Evolutionary conservation across 2,329 filamentous ascomycete species (phyloP).

Genomic region (Pestalotiopsis sp.): DNA sequence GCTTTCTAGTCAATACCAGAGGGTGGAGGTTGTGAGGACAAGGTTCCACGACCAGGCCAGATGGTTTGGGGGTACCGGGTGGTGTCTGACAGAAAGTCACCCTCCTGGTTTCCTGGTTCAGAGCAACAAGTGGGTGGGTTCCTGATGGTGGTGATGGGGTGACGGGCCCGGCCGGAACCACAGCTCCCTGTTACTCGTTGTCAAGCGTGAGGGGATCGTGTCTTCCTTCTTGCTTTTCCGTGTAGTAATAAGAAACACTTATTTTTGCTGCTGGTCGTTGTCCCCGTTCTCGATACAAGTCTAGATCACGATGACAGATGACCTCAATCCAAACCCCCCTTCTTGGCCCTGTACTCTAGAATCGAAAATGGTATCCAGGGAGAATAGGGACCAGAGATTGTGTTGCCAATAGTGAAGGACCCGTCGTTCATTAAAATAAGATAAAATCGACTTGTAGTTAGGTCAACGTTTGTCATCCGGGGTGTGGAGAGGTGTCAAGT

Average conservation of each 20-base stretch:
- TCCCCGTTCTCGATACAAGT: background rate
- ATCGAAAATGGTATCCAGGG: background rate
- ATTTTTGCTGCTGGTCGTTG: background rate
- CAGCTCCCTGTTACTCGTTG: background rate
- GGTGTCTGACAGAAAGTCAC: slow-evolving; percentile 8
- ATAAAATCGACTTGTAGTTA: background rate
- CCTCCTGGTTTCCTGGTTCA: background rate
- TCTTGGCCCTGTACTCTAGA: background rate
- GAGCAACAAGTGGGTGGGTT: background rate
- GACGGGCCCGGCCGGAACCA: slow-evolving; percentile 9
- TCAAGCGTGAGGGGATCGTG: background rate
- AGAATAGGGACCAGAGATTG: background rate
- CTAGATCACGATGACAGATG: background rate
- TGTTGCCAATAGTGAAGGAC: background rate
- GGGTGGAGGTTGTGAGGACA: slow-evolving; percentile 12
- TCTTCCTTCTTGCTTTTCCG: background rate
- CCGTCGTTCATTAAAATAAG: background rate
- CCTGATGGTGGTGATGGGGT: slow-evolving; percentile 1
- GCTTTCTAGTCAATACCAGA: slow-evolving; percentile 17
- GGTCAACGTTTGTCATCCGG: background rate
- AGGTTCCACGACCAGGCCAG: slow-evolving; percentile 9
- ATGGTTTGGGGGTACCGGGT: slow-evolving; percentile 1
- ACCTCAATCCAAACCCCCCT: background rate
- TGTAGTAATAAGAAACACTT: background rate
- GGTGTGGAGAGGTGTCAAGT: background rate